Evolutionary conservation across 2,329 filamentous ascomycete genomes (phyloP), one percentile per base, ranked within the genome.

Genomic region (Cryoendolithus antarcticus): DNA sequence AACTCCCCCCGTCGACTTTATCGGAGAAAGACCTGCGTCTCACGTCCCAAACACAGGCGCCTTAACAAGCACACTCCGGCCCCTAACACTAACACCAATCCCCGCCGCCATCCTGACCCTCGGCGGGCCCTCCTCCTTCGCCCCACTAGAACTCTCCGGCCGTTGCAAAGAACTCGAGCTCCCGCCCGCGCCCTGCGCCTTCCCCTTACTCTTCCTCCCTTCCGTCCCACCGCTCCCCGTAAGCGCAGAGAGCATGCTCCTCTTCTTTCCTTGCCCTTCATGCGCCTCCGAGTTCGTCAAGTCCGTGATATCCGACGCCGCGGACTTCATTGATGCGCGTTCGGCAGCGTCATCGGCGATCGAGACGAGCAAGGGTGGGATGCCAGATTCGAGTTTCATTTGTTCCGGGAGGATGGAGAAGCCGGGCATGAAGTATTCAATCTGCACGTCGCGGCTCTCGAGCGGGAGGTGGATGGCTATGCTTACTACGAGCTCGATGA

Each of bases 391-490:
- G 3, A 86, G 64, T 54, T 93, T 93, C 88, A 96, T 95, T 46
- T 83, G 70, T 4, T 80, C 73, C 2, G 76, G 66, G 44, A 80
- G 70, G 41, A 96, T 69, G 32, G 70, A 60, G 33, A 82, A 74
- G 32, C 84, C 83, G 0, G 91, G 89, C 41, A 80, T 65, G 38
- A 88, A 86, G 57, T 94, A 95, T 45, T 81, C 77, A 44, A 98
- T 81, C 32, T 77, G 78, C 10, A 98, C 84, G 54, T 96, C 91
- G 47, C 91, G 77, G 50, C 85, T 91, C 62, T 98, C 91, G 30
- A 93, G 65, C 0, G 91, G 89, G 34, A 96, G 65, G 57, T 95
- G 93, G 42, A 80, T 75, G 1, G 84, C 77, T 47, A 98, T 86
- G 44, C 80, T 81, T 24, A 96, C 74, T 0, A 88, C 86, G 37